A percentile compares a stretch with the other conserved stretches of the same genome.
phyloP scores from a whole-genome alignment of 306 rosid genomes.

The Hylodesmum podocarpum region DNA sequence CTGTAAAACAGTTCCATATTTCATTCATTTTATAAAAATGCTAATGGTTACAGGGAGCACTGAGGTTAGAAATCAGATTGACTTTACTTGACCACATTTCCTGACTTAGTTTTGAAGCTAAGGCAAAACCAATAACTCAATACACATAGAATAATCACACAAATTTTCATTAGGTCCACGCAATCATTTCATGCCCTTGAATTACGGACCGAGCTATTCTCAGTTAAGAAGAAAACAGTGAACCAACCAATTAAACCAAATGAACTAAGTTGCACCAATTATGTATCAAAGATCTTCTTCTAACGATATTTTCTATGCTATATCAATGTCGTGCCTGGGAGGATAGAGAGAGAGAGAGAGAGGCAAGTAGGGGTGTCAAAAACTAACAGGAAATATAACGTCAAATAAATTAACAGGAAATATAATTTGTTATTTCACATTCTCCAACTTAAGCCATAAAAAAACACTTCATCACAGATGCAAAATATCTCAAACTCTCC shows the following conservation, averaged over 20 bases:
- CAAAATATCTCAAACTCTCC: background rate
- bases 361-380: background rate
- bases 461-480: background rate
- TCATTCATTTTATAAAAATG: background rate
- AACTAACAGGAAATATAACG: no score
- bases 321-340: background rate
- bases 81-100: background rate
- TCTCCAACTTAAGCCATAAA: background rate
- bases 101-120: constrained; percentile 6
- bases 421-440: background rate
- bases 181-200: background rate
- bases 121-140: constrained; percentile 1
- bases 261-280: background rate
- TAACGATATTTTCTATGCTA: background rate
- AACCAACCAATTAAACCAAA: constrained; percentile 6
- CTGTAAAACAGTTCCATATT: background rate
- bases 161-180: background rate
- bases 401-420: no score
- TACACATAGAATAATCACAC: background rate
- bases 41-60: background rate
- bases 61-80: background rate
- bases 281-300: background rate
- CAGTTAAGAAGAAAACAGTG: background rate
- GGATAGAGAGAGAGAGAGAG: background rate
- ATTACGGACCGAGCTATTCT: background rate